Evolutionary conservation across 768 basidiomycete species (phyloP), one percentile per base, ranked within the genome.

Genomic region (Mycena haematopus): DNA sequence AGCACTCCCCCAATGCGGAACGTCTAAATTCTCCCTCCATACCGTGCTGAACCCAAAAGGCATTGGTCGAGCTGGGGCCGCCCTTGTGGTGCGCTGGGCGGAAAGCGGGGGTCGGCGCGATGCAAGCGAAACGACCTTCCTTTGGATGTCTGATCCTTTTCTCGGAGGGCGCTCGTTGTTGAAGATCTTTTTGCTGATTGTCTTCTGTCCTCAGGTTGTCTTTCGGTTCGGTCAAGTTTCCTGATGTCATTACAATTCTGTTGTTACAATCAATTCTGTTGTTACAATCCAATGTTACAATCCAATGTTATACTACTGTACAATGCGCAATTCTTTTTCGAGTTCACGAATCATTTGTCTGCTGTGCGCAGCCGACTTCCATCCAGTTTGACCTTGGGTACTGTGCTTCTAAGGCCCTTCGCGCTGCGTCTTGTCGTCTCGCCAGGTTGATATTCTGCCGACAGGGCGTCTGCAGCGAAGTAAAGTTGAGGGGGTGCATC

Each of bases 121-220:
- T 92, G 90, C 80, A 86, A 81, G 89, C 76, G 69, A 70, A 80
- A 84, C 76, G 80, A 86, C 86, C 90, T 90, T 92, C 89, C 89
- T 88, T 90, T 89, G 90, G 89, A 91, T 92, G 90, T 91, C 90
- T 91, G 90, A 91, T 75, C 77, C 72, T 70, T 14, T 76, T 69
- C 66, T 31, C 9, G 29, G 9, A n/a, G 57, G 63, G 69, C 52
- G 42, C 66, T 53, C n/a, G 54, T 61, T 3, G 46, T 50, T 31
- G 8, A 11, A 25, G 50, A 52, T 5, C 19, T 19, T 14, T 57
- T 52, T 57, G 36, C 64, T 65, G 56, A 65, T n/a, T 7, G 17
- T 17, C n/a, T 44, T 60, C 57, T 40, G 17, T 13, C 17, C n/a
- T 14, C 49, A 62, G 61, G 36, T 54, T 10, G 5, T 36, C 21